Evolutionary conservation across 192 early-diverging fungal genomes (phyloP).

Genomic region (Coemansia sp.): DNA sequence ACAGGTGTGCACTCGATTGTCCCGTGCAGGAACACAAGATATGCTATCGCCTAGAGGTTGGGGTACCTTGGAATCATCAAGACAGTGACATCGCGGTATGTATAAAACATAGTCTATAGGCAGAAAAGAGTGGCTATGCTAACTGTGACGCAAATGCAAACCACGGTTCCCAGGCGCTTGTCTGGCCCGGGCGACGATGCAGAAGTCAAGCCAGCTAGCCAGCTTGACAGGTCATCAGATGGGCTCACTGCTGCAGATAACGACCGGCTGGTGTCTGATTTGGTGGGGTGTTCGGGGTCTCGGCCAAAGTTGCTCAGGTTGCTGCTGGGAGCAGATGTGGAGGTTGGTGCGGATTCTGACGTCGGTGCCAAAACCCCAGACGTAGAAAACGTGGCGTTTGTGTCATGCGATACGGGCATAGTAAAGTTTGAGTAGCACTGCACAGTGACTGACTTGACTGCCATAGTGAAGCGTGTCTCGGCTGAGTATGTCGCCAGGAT

Average conservation of each 20-base stretch:
- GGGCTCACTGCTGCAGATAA: not conserved
- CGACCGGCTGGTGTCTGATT: not conserved
- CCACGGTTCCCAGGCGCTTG: not conserved
- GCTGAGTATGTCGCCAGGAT: slow-evolving; percentile 46
- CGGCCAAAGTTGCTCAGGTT: slow-evolving; percentile 47
- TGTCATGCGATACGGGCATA: slow-evolving; percentile 1
- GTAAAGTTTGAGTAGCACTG: slow-evolving; percentile 51
- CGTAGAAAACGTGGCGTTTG: not conserved
- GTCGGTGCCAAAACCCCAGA: not conserved
- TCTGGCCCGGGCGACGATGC: slow-evolving; percentile 7
- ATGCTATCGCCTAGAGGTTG: not conserved
- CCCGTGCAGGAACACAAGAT: not conserved
- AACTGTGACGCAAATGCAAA: slow-evolving; percentile 2
- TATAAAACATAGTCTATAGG: not conserved
- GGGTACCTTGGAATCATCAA: not conserved
- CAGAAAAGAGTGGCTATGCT: slow-evolving; percentile 2
- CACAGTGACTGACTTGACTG: slow-evolving; percentile 51
- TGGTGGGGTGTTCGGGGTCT: not conserved
- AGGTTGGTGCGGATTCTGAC: not conserved
- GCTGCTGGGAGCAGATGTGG: slow-evolving; percentile 7
- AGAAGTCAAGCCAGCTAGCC: slow-evolving; percentile 31
- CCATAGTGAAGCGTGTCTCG: slow-evolving; percentile 47
- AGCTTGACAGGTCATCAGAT: slow-evolving; percentile 30
- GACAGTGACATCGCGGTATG: not conserved
- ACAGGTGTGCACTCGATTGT: not conserved